Evolutionary conservation across 306 rosid genomes (phyloP).

Genomic region (Macrotyloma uniflorum): DNA sequence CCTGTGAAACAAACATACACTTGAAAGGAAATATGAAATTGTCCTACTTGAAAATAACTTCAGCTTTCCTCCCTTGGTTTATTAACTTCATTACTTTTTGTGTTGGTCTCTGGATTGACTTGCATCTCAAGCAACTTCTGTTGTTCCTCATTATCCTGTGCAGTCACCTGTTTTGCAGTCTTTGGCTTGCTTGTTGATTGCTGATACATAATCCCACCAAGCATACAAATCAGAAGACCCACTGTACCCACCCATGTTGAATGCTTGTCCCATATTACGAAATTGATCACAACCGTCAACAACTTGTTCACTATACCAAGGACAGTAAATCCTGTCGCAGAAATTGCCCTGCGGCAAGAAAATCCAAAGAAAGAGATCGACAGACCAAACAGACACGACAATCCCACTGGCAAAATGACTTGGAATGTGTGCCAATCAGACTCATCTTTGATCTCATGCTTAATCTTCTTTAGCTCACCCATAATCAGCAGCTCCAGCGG

Average conservation of each 20-base stretch:
- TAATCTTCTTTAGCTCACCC: constrained; percentile 81
- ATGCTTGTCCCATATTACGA: constrained; percentile 83
- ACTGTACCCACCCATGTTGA: constrained; percentile 76
- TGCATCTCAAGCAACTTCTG: constrained; percentile 67
- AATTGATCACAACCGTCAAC: constrained; percentile 76
- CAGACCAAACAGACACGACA: constrained; percentile 77
- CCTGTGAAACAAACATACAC: constrained; percentile 34
- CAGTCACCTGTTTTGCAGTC: constrained; percentile 47
- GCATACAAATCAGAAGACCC: constrained; percentile 81
- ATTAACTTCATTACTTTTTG: constrained; percentile 33
- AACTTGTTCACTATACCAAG: constrained; percentile 91
- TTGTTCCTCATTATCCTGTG: constrained; percentile 52
- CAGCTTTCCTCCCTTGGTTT: constrained; percentile 49
- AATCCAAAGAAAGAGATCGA: constrained; percentile 88
- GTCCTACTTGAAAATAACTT: constrained; percentile 21
- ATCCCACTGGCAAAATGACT: constrained; percentile 70
- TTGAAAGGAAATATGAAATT: constrained; percentile 24
- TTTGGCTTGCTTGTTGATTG: constrained; percentile 74
- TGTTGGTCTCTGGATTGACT: constrained; percentile 35
- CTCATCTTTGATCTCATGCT: constrained; percentile 70
- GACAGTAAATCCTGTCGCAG: constrained; percentile 84
- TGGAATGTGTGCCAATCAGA: constrained; percentile 70
- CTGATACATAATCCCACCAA: constrained; percentile 78
- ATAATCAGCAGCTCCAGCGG: constrained; percentile 76
- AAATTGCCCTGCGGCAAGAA: constrained; percentile 83